Conservation (phyloP, 805 yeast species). For the Pichia nakasei region DNA sequence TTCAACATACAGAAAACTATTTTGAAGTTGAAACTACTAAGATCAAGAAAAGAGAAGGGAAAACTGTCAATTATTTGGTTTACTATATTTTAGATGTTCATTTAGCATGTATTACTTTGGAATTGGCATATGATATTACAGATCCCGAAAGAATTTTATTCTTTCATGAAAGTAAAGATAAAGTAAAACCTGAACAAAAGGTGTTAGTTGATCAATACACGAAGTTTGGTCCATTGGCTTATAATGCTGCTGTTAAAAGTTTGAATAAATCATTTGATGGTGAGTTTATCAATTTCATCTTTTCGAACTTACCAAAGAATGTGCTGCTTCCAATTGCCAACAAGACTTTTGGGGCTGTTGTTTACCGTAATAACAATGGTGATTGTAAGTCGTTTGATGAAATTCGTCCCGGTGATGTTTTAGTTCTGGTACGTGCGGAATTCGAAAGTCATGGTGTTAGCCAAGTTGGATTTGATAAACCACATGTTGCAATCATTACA, state of each 20-base stretch:
- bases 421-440: conserved; percentile 65
- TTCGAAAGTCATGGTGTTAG: conserved; percentile 51
- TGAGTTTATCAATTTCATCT: conserved; percentile 29
- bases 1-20: conserved; percentile 38
- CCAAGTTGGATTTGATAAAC: conserved; percentile 48
- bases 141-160: conserved; percentile 46
- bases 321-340: conserved; percentile 42
- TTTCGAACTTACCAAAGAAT: conserved; percentile 29
- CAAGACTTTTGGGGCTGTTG: conserved; percentile 64
- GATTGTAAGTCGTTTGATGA: conserved; percentile 48
- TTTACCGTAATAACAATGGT: conserved; percentile 49
- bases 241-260: conserved; percentile 32
- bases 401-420: conserved; percentile 75
- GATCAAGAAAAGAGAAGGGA: conserved; percentile 49
- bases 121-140: conserved; percentile 43
- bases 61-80: conserved; percentile 43
- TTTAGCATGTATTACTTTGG: conserved; percentile 56
- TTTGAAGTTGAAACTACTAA: conserved; percentile 57
- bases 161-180: conserved; percentile 26
- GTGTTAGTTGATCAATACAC: conserved; percentile 41
- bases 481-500: conserved; percentile 52
- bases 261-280: conserved; percentile 22
- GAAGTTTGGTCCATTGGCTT: conserved; percentile 43
- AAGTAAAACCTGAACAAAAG: conserved; percentile 37
- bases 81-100: conserved; percentile 68